These are phyloP conservation scores for Ceriops decandra DNA, from an alignment of 345 rosid species.

Conservation along the genomic window DNA sequence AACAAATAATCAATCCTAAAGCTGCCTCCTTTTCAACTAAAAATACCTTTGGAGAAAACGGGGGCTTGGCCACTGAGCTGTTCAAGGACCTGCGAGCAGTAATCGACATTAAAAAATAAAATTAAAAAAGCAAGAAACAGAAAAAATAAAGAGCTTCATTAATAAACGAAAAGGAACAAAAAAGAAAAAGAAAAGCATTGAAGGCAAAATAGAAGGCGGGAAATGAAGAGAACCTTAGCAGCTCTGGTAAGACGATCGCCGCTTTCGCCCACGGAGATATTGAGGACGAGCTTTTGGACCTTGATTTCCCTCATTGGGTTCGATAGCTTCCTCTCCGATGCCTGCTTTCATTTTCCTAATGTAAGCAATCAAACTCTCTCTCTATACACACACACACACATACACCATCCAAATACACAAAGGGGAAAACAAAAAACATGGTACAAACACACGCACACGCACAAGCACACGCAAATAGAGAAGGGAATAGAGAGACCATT, in stretches of 20 bases:
- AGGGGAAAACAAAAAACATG: no score
- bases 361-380: no score
- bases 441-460: no score
- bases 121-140: neutral
- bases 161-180: neutral
- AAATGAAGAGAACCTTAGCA: slow-evolving; percentile 42
- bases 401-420: no score
- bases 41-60: slow-evolving; percentile 68
- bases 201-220: neutral
- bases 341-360: slow-evolving; percentile 27
- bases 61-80: slow-evolving; percentile 76
- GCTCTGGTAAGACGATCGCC: slow-evolving; percentile 85
- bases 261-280: slow-evolving; percentile 78
- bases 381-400: no score
- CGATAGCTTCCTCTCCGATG: slow-evolving; percentile 69
- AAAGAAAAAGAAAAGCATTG: neutral
- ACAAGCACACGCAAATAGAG: no score
- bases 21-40: no score
- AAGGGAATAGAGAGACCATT: no score
- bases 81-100: slow-evolving; percentile 51
- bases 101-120: no score
- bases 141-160: no score
- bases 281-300: slow-evolving; percentile 73
- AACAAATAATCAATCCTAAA: no score
- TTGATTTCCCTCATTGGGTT: slow-evolving; percentile 81